Percentiles rank a stretch among this genome's conserved stretches.
These are phyloP conservation scores for Kalaharituber pfeilii DNA, from an alignment of 2,329 filamentous ascomycete species.

Conservation along the genomic window DNA sequence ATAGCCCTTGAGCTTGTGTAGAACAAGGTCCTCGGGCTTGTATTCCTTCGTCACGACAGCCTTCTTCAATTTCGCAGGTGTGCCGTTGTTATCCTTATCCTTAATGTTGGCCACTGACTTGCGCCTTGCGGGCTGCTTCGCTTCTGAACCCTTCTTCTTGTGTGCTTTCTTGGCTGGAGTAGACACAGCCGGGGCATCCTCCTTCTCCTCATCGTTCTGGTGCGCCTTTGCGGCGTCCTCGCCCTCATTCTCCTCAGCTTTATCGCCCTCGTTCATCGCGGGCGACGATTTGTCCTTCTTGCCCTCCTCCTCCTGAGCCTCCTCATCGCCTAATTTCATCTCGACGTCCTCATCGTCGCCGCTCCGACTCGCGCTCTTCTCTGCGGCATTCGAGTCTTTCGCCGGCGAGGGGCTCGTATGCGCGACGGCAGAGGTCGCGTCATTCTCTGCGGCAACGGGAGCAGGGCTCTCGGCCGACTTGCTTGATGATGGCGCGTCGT, in stretches of 20 bases:
- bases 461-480: not conserved
- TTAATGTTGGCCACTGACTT: slow-evolving; percentile 21
- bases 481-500: not conserved
- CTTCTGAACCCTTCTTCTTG: not conserved
- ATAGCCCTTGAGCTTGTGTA: slow-evolving; percentile 86
- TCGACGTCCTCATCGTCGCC: not conserved
- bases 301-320: not conserved
- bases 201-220: not conserved
- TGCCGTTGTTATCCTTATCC: slow-evolving; percentile 13
- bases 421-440: not conserved
- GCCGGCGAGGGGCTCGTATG: not conserved
- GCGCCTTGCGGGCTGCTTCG: not conserved
- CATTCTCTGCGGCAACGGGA: not conserved
- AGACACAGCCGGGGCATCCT: not conserved
- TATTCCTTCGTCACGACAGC: slow-evolving; percentile 41
- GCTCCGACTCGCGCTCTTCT: not conserved
- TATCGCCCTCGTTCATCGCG: not conserved
- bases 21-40: slow-evolving; percentile 77
- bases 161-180: not conserved
- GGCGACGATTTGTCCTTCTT: not conserved
- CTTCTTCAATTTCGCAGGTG: slow-evolving; percentile 26
- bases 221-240: not conserved
- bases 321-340: not conserved
- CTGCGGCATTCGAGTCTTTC: not conserved
- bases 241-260: not conserved